Conservation (phyloP, 306 rosid genomes). For the Cucumis melo region DNA sequence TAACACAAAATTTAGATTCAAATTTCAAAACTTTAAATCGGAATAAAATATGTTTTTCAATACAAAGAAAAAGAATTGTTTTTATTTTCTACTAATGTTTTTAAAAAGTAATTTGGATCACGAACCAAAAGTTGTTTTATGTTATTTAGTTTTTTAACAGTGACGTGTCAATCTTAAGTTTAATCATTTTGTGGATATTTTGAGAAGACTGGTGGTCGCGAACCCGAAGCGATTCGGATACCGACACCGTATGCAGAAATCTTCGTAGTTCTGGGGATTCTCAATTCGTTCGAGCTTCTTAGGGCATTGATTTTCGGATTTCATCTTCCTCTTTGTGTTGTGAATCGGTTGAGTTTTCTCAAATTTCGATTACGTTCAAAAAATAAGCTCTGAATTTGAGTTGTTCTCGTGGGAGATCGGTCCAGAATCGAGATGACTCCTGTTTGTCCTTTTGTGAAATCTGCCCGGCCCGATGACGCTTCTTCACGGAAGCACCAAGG, state of each 20-base stretch:
- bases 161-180: background rate
- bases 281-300: background rate
- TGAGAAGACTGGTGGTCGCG: background rate
- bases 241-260: background rate
- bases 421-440: slow-evolving; percentile 45
- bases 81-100: too few species aligned
- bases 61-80: too few species aligned
- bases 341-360: background rate
- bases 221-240: background rate
- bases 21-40: too few species aligned
- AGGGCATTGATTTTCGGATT: slow-evolving; percentile 2
- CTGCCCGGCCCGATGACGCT: slow-evolving; percentile 59
- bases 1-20: too few species aligned
- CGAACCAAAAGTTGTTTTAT: too few species aligned
- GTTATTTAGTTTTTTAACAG: too few species aligned
- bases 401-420: background rate
- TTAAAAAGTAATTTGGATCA: too few species aligned
- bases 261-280: background rate
- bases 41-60: too few species aligned
- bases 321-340: background rate
- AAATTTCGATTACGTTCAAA: background rate
- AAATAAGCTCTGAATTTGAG: background rate
- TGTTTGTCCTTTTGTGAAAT: slow-evolving; percentile 89
- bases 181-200: background rate
- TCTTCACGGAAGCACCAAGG: slow-evolving; percentile 13